These are phyloP conservation scores for Testicularia cyperi DNA, from an alignment of 1,284 basidiomycete genomes.

Conservation along the genomic window DNA sequence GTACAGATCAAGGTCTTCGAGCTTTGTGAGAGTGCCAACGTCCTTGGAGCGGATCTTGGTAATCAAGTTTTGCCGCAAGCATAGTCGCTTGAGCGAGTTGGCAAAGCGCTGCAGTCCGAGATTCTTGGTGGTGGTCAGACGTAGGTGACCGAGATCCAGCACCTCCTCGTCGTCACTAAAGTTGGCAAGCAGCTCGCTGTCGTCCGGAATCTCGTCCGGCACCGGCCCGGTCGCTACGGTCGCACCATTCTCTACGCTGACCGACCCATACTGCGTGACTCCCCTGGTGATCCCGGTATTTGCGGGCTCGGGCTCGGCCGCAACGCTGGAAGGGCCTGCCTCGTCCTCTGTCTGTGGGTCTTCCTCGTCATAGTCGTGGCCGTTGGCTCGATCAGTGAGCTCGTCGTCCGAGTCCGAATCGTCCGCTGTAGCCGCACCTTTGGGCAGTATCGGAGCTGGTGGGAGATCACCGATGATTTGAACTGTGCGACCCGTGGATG, in stretches of 20 bases:
- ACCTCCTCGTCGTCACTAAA: slow-evolving; percentile 45
- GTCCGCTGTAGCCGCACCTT: slow-evolving; percentile 2
- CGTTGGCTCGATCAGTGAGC: slow-evolving; percentile 8
- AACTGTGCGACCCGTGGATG: slow-evolving; percentile 3
- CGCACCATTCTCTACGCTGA: slow-evolving; percentile 20
- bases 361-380: slow-evolving; percentile 5
- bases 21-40: slow-evolving; percentile 65
- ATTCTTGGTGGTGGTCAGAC: slow-evolving; percentile 68
- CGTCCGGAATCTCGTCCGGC: slow-evolving; percentile 33
- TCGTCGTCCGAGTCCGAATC: slow-evolving; percentile 41
- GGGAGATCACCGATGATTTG: slow-evolving; percentile 31
- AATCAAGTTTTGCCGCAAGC: slow-evolving; percentile 85
- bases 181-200: slow-evolving; percentile 39
- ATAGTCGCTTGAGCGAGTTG: slow-evolving; percentile 72
- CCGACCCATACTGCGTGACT: slow-evolving; percentile 27
- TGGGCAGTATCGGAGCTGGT: slow-evolving; percentile 10
- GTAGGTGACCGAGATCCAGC: slow-evolving; percentile 82
- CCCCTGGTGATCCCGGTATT: slow-evolving; percentile 26
- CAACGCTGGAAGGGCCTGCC: slow-evolving; percentile 16
- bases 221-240: slow-evolving; percentile 2
- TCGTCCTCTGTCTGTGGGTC: slow-evolving; percentile 41
- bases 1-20: slow-evolving; percentile 91
- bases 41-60: slow-evolving; percentile 67
- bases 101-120: slow-evolving; percentile 71
- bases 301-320: slow-evolving; percentile 7